Evolutionary conservation across 1,284 basidiomycete genomes (phyloP), one percentile per base, ranked within the genome.

Genomic region (Gymnopus androsaceus): DNA sequence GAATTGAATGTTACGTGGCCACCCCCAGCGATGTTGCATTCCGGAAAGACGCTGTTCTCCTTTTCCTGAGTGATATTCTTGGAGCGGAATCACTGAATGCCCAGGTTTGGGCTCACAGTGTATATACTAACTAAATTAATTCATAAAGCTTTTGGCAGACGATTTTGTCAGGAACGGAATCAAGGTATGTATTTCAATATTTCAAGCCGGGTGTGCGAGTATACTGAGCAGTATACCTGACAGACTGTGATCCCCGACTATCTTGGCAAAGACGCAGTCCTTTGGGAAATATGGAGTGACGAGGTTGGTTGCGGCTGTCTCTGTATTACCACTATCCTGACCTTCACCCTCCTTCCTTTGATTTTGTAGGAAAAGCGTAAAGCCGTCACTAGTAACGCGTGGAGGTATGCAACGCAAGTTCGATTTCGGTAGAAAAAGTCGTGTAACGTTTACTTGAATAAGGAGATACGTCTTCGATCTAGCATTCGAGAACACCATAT

Each of bases 381-480:
- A 47, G 9, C 44, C 17, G 19, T 23, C 14, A 9, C 15, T 42
- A 11, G 31, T 38, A 12, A 42, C 21, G 33, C 87, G 82, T 58
- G 88, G 89, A 38, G 88, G 83, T 76, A 61, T 27, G 28, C 14
- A n/a, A n/a, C n/a, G n/a, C n/a, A n/a, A n/a, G n/a, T n/a, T n/a
- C 54, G 21, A 37, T 54, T 37, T 47, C 38, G 15, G 23, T 17
- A 14, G 47, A 55, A 8, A 33, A 46, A 17, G 9, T 51, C 27
- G 27, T 36, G 23, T 14, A 19, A 27, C 9, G 25, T 51, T 38
- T 37, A 59, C 53, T 47, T 40, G 38, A 59, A 51, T 63, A 78
- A 81, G 68, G 17, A 81, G 85, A 49, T 84, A 84, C 56, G 73
- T 76, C 33, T 88, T 89, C 66, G 81, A 90, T 60, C 78, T 90